Base-by-base conservation (phyloP, 805 yeast genomes). In the Sugiyamaella lignohabitans region DNA sequence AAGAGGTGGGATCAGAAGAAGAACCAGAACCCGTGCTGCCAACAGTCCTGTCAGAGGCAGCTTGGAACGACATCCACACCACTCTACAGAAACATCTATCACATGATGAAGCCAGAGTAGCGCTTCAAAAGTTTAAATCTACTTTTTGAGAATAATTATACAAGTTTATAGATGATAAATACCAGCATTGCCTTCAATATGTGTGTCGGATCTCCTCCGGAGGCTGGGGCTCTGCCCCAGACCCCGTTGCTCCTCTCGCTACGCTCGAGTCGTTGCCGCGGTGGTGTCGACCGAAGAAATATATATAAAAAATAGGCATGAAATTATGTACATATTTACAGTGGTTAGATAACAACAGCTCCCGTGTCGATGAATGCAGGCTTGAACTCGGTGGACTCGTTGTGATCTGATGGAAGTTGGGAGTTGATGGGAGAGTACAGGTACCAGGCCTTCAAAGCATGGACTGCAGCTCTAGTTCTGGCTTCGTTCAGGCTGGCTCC, bases 401-500 rank as follows among this genome's bases (percentile, higher is more conserved):
- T 53, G 19, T 54, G 49, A 8, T 82, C 87, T 60, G 85, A 78
- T 46, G 95, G 93, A 36, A 77, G 64, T 49, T 72, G 72, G 14
- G 75, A 71, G 52, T 74, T 74, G 40, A 83, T 65, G 14, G 98
- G 98, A 53, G 84, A 79, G 67, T 93, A 93, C 60, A 94, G 75
- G 69, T 93, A 93, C 82, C 93, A 93, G 50, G 86, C 79, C 73
- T 87, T 82, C 63, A 93, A 77, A 29, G 97, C 89, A 64, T 84
- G 84, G 29, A 88, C 94, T 45, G 88, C 86, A 30, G 96, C 93
- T 65, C 96, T 79, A 36, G 87, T 84, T 67, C 88, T 86, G 30
- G 97, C 96, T 68, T 93, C 98, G 54, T 76, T 78, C 58, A 93
- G 71, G 23, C 95, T 84, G 4, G 94, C 73, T 32, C 98, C 99